phyloP scores from a whole-genome alignment of 164 flowering plant species.

The Akebia trifoliata region DNA sequence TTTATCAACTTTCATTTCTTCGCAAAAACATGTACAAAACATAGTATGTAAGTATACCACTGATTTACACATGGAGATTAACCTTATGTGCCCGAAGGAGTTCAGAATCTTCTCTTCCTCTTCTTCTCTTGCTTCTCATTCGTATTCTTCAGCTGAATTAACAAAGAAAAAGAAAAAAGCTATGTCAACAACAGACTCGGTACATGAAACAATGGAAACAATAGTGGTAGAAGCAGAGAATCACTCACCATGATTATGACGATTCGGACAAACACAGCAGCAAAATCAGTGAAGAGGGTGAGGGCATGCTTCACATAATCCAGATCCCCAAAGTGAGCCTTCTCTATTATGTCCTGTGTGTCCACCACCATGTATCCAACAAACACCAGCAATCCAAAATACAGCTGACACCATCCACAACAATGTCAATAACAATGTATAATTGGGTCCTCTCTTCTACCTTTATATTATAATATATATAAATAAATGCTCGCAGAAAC shows the following conservation, averaged over 20 bases:
- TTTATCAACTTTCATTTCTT: too few species aligned
- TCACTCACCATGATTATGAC: conserved; percentile 76
- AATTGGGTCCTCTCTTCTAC: too few species aligned
- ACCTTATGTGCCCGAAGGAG: too few species aligned
- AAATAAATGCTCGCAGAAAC: not conserved
- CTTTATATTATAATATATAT: too few species aligned
- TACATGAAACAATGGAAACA: too few species aligned
- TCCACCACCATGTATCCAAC: conserved; percentile 92
- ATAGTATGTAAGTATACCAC: too few species aligned
- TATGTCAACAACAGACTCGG: not conserved
- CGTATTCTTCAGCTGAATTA: conserved; percentile 25
- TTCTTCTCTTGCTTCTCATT: conserved; percentile 25
- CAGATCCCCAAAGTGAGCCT: conserved; percentile 78
- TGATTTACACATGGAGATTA: too few species aligned
- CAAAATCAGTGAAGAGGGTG: conserved; percentile 85
- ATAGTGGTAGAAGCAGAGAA: not conserved
- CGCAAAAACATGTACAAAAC: too few species aligned
- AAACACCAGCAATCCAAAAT: conserved; percentile 85
- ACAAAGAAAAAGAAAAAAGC: not conserved
- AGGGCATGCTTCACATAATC: conserved; percentile 89
- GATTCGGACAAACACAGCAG: conserved; percentile 79
- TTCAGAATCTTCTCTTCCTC: conserved; percentile 26
- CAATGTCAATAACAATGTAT: too few species aligned
- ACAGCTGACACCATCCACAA: conserved; percentile 57
- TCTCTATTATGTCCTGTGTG: conserved; percentile 93